A percentile compares a stretch with the other conserved stretches of the same genome.
Conservation (phyloP, 371 early-diverging fungal genomes). For the Mortierella sp. region DNA sequence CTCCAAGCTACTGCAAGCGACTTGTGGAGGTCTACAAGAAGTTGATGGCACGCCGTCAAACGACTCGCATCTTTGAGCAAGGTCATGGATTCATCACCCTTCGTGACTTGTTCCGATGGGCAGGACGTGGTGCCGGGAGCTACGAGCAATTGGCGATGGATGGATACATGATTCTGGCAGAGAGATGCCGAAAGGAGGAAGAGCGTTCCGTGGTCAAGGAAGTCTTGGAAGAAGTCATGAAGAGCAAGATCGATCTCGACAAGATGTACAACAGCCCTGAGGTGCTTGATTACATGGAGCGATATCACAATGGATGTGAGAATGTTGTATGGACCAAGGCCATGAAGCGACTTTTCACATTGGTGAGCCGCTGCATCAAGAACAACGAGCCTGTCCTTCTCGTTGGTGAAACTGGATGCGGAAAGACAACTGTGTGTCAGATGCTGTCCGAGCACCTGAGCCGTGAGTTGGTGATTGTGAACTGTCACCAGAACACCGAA, state of each 20-base stretch:
- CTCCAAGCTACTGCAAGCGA: conserved; percentile 90
- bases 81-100: conserved; percentile 95
- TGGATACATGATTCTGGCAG: conserved; percentile 97
- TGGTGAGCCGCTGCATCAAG: conserved; percentile 85
- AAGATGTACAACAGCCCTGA: conserved; percentile 72
- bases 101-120: conserved; percentile 99
- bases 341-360: conserved; percentile 91
- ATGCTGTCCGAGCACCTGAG: conserved; percentile 77
- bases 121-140: conserved; percentile 82
- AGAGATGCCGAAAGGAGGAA: conserved; percentile 86
- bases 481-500: conserved; percentile 98
- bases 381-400: conserved; percentile 96
- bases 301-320: conserved; percentile 39
- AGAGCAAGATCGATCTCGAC: conserved; percentile 73
- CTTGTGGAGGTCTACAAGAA: conserved; percentile 90
- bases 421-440: conserved; percentile 99
- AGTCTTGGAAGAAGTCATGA: conserved; percentile 87
- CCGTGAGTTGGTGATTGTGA: conserved; percentile 87
- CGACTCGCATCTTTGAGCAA: conserved; percentile 92
- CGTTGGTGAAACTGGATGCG: conserved; percentile 99
- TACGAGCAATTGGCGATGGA: conserved; percentile 89
- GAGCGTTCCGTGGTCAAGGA: conserved; percentile 88
- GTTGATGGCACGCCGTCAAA: conserved; percentile 83
- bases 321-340: conserved; percentile 94
- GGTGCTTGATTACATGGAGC: conserved; percentile 66